These are phyloP conservation scores for Gentiana macrophylla DNA, from an alignment of 257 asterid species.

Conservation along the genomic window DNA sequence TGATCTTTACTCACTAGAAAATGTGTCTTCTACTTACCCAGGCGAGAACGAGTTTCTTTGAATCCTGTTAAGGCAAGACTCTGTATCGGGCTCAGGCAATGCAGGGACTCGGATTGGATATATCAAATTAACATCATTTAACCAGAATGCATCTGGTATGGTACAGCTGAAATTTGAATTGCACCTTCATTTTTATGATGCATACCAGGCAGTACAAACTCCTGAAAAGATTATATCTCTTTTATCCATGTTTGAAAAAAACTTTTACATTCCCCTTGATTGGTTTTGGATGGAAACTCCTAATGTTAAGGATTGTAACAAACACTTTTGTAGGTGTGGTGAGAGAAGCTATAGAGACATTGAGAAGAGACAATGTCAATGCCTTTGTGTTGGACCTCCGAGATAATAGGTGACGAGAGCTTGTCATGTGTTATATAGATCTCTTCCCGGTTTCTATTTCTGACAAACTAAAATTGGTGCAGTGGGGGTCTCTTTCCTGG, in stretches of 20 bases:
- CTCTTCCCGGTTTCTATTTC: constrained; percentile 8
- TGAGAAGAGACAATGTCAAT: constrained; percentile 67
- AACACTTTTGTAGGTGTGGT: constrained; percentile 55
- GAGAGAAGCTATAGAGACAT: constrained; percentile 73
- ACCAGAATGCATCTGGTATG: constrained; percentile 91
- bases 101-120: constrained; percentile 74
- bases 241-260: neutral
- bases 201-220: neutral
- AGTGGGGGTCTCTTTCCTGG: constrained; percentile 99
- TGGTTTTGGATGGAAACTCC: neutral
- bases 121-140: constrained; percentile 86
- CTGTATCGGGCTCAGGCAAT: constrained; percentile 58
- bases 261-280: neutral
- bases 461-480: constrained; percentile 32
- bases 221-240: no score
- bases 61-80: constrained; percentile 91
- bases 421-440: constrained; percentile 9
- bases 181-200: no score
- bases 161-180: neutral
- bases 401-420: constrained; percentile 69
- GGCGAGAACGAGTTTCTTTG: constrained; percentile 73
- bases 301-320: neutral
- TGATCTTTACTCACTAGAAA: constrained; percentile 6
- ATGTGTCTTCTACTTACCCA: constrained; percentile 28
- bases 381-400: constrained; percentile 91